Evolutionary conservation across 2,329 filamentous ascomycete genomes (phyloP), one percentile per base, ranked within the genome.

Genomic region (Triangularia setosa): DNA sequence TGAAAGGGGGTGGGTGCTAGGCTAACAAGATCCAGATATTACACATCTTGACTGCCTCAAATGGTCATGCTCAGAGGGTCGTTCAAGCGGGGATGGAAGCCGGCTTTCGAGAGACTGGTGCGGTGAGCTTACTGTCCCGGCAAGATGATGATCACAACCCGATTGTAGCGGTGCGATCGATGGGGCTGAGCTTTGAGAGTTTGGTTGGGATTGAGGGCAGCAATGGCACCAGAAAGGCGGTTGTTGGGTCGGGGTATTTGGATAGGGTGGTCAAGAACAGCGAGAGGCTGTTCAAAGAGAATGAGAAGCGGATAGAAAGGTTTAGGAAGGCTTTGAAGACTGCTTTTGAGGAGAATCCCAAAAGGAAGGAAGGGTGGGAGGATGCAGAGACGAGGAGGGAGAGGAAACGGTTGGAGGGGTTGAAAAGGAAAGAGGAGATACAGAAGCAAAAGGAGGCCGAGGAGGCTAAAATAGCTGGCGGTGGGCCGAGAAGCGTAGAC

Each of bases 91-190:
- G 91, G 1, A 81, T 94, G 9, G 85, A 88, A 70, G 90, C 92
- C 3, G 94, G 94, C 0, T 97, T 97, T 74, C 88, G 94, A 14
- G 94, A 98, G 78, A 95, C 90, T 65, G 94, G 94, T 18, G 89
- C 94, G 58, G 83, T 96, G 64, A 91, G 89, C 72, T 74, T 92
- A 56, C 75, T 77, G 7, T 23, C 24, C 0, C 70, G 73, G 1
- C 61, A 58, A 25, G 74, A 75, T 18, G 75, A 78, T 2, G 67
- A 44, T 9, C 35, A 75, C 0, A 83, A 75, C 18, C 92, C 92
- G 1, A 90, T 97, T 75, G 91, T 97, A 2, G 94, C 90, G 2
- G 86, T 98, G 30, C 87, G 94, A 18, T 93, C 91, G 4, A 90
- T 91, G 75, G 93, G 93, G 0, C 81, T 97, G 1, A 85, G 87